Base-by-base conservation (phyloP, 768 basidiomycete species). In the Asterophora lycoperdoides region DNA sequence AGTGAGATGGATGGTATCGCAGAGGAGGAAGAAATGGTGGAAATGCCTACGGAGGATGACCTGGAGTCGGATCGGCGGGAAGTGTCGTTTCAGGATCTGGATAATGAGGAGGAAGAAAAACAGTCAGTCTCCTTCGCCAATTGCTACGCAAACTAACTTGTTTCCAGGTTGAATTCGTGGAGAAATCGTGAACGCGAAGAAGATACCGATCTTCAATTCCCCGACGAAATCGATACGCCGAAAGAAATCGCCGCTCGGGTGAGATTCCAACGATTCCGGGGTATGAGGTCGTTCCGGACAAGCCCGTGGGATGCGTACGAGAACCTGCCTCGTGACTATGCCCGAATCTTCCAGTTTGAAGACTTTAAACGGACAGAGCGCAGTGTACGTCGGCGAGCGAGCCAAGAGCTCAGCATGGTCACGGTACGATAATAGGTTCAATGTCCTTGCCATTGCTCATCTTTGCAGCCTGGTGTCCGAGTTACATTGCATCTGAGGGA, bases 251-350 rank as follows among this genome's bases (percentile, higher is more conserved):
- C 89, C 1, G 94, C 94, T 3, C 73, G 79, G 14, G 77, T 76
- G 8, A 81, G 96, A 9, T 98, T 98, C 70, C 90, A 92, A 59
- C 80, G 94, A 41, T 99, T 84, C 64, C 83, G 95, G 49, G 95
- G 95, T 7, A 66, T 99, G 68, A 83, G 83, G 40, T 93, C 89
- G 11, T 90, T 99, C 76, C 74, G 95, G 32, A 98, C 95, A 5
- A 93, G 90, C 62, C 91, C 90, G 32, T 99, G 95, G 96, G 96
- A 98, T 64, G 85, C 95, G 7, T 97, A 87, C 58, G 95, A 99
- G 68, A 94, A 94, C 60, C 74, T 99, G 9, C 95, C 95, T 10
- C 70, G 85, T 42, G 93, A 99, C 63, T 98, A 98, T 60, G 92
- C 87, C 2, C 79, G 87, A 35, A 95, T 97, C 57, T 99, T 98